A percentile compares a stretch with the other conserved stretches of the same genome.
phyloP scores from a whole-genome alignment of 2,329 filamentous ascomycete species.

The Xylariaceae sp. region DNA sequence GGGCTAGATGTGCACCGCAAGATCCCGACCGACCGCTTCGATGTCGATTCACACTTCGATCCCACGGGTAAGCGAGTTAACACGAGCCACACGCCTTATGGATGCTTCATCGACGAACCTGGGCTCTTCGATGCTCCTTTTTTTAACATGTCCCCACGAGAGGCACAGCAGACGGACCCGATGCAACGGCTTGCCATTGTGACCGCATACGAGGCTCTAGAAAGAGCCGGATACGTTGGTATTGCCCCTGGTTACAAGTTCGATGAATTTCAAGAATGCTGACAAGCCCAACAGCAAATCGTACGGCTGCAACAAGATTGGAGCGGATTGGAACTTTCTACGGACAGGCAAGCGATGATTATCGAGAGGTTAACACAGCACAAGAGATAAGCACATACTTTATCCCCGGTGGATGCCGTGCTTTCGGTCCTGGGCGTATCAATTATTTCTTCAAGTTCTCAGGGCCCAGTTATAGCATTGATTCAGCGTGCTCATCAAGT shows the following conservation, averaged over 20 bases:
- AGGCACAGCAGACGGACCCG: conserved; percentile 58
- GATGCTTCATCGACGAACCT: conserved; percentile 31
- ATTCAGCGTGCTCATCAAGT: conserved; percentile 42
- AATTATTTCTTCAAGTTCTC: conserved; percentile 45
- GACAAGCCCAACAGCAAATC: conserved; percentile 9
- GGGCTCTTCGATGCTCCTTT: conserved; percentile 33
- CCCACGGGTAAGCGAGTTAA: conserved; percentile 30
- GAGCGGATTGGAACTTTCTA: conserved; percentile 33
- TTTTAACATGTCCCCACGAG: conserved; percentile 35
- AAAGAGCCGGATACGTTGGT: conserved; percentile 57
- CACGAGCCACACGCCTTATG: conserved; percentile 24
- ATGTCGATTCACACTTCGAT: conserved; percentile 32
- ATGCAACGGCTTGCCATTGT: conserved; percentile 68
- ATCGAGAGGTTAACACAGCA: conserved; percentile 67
- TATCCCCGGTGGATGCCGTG: conserved; percentile 43
- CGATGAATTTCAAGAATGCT: background rate
- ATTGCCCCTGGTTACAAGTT: background rate
- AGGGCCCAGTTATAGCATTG: conserved; percentile 39
- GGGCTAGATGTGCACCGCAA: conserved; percentile 35
- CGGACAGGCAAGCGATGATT: conserved; percentile 42
- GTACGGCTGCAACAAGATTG: conserved; percentile 25
- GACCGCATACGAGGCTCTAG: conserved; percentile 71
- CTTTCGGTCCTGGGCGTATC: conserved; percentile 46
- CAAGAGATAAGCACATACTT: conserved; percentile 58
- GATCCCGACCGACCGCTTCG: conserved; percentile 29